phyloP scores from a whole-genome alignment of 2,329 filamentous ascomycete genomes.

The Aspergillus sp. region DNA sequence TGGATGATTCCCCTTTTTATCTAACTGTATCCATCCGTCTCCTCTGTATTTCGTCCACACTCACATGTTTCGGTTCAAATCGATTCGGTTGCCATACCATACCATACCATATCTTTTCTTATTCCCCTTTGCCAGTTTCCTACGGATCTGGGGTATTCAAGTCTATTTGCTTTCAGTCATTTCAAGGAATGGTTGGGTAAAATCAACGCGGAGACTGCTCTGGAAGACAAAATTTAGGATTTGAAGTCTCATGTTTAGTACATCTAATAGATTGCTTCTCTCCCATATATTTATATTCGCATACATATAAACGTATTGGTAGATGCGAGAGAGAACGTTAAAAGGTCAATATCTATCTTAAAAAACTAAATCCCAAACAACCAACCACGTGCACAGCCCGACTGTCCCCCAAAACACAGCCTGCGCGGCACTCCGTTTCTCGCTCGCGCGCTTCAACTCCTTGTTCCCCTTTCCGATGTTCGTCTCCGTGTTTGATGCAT shows the following conservation, averaged over 20 bases:
- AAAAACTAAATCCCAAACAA: constrained; percentile 75
- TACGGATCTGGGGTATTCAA: background rate
- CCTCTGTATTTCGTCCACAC: background rate
- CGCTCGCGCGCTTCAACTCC: constrained; percentile 79
- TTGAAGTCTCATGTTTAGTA: too few species aligned
- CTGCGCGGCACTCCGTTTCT: constrained; percentile 69
- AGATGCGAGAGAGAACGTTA: background rate
- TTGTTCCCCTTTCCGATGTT: constrained; percentile 89
- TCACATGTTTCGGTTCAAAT: background rate
- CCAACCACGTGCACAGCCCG: constrained; percentile 70
- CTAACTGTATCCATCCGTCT: background rate
- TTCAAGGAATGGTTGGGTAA: background rate
- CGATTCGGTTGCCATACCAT: background rate
- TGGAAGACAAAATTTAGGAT: too few species aligned
- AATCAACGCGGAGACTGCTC: too few species aligned
- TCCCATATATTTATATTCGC: too few species aligned
- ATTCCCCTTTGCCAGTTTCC: background rate
- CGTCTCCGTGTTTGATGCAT: constrained; percentile 77
- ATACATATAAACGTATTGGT: too few species aligned
- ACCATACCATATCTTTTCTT: background rate
- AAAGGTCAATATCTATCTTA: constrained; percentile 7
- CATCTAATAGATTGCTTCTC: too few species aligned
- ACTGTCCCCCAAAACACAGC: constrained; percentile 80
- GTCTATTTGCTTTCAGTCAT: background rate
- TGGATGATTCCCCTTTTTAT: background rate